Conservation (phyloP, 495 filamentous ascomycete species). For the Daldinia bambusicola region DNA sequence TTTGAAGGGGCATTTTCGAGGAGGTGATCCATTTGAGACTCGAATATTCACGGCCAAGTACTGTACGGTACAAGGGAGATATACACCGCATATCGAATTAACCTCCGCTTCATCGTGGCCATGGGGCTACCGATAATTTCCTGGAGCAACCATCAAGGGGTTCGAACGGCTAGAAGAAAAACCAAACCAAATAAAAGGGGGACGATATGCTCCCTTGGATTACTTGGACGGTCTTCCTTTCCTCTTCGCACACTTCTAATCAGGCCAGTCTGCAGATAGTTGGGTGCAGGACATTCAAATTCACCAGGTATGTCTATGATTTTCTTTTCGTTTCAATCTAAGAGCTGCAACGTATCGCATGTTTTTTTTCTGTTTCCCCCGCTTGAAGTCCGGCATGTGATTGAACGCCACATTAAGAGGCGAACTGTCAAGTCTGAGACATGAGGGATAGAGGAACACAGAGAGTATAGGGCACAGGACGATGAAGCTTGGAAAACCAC, state of each 20-base stretch:
- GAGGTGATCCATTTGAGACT: slow-evolving; percentile 20
- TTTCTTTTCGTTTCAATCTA: slow-evolving; percentile 27
- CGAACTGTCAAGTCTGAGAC: neutral
- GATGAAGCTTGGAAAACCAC: slow-evolving; percentile 2
- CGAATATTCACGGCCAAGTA: slow-evolving; percentile 30
- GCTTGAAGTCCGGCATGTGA: slow-evolving; percentile 36
- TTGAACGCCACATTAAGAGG: slow-evolving; percentile 17
- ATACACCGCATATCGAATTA: slow-evolving; percentile 44
- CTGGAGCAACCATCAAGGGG: slow-evolving; percentile 32
- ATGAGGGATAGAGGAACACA: neutral
- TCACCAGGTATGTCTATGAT: slow-evolving; percentile 28
- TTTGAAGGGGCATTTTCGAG: slow-evolving; percentile 29
- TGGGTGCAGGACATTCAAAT: neutral
- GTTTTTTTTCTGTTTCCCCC: slow-evolving; percentile 29
- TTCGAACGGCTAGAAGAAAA: slow-evolving; percentile 15
- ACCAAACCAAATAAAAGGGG: slow-evolving; percentile 39
- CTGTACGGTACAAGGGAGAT: slow-evolving; percentile 22
- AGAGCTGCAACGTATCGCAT: slow-evolving; percentile 23
- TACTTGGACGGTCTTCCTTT: slow-evolving; percentile 22
- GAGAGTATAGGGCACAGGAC: neutral
- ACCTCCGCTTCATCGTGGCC: slow-evolving; percentile 38
- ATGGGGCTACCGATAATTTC: slow-evolving; percentile 39
- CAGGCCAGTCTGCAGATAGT: slow-evolving; percentile 11
- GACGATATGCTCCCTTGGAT: slow-evolving; percentile 12
- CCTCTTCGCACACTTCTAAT: slow-evolving; percentile 15